Conservation (phyloP, 768 basidiomycete species). For the Cystofilobasidium macerans region DNA sequence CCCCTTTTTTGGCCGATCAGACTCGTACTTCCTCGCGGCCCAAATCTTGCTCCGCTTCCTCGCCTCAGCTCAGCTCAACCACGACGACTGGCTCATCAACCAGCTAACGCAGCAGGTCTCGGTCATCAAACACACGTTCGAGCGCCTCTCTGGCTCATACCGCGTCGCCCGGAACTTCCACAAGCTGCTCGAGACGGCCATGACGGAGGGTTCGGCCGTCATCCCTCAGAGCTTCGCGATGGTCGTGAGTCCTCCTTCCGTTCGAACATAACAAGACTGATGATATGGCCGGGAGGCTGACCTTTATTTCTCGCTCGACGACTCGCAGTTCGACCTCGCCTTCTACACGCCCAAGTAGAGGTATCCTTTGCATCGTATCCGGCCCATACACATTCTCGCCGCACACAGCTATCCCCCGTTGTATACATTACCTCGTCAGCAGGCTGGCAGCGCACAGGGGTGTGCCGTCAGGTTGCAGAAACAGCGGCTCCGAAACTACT, state of each 20-base stretch:
- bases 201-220: slow-evolving; percentile 12
- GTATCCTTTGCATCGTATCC: too few relatives aligned
- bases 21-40: slow-evolving; percentile 25
- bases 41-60: slow-evolving; percentile 24
- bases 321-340: slow-evolving; percentile 5
- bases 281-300: too few relatives aligned
- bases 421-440: too few relatives aligned
- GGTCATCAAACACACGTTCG: slow-evolving; percentile 21
- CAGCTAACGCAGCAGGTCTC: slow-evolving; percentile 15
- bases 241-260: slow-evolving; percentile 5
- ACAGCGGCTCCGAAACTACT: too few relatives aligned
- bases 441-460: too few relatives aligned
- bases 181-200: slow-evolving; percentile 21
- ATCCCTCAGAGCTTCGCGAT: slow-evolving; percentile 12
- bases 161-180: slow-evolving; percentile 20
- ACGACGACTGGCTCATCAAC: slow-evolving; percentile 5
- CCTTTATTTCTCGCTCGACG: neutral
- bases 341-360: slow-evolving; percentile 3
- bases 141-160: slow-evolving; percentile 2
- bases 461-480: too few relatives aligned
- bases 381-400: too few relatives aligned
- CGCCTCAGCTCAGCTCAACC: slow-evolving; percentile 6
- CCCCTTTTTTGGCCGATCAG: neutral
- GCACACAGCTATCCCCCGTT: too few relatives aligned
- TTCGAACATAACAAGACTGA: too few relatives aligned